phyloP scores from a whole-genome alignment of 2,329 filamentous ascomycete genomes.

The Xylariaceae sp. region DNA sequence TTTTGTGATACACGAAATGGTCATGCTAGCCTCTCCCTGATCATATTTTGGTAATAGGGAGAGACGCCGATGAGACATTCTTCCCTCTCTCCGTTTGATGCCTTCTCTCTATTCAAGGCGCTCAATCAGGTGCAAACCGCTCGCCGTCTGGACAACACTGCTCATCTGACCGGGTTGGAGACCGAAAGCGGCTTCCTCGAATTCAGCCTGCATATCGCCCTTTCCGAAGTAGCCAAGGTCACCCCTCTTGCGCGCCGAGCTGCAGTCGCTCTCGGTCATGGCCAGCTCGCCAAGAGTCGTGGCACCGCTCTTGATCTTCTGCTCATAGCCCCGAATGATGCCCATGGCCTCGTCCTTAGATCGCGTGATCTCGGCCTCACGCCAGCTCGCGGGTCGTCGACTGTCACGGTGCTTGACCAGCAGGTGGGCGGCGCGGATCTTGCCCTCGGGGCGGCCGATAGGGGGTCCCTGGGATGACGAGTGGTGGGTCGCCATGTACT shows the following conservation, averaged over 20 bases:
- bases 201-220: constrained; percentile 98
- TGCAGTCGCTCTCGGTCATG: constrained; percentile 87
- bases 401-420: constrained; percentile 91
- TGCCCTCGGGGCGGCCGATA: constrained; percentile 55
- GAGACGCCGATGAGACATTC: neutral
- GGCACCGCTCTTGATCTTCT: constrained; percentile 68
- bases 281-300: constrained; percentile 77
- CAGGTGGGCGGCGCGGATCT: constrained; percentile 90
- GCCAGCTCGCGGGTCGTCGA: constrained; percentile 87
- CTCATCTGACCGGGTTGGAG: constrained; percentile 84
- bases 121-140: constrained; percentile 92
- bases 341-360: constrained; percentile 79
- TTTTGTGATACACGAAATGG: too few species aligned
- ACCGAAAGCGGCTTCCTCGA: constrained; percentile 93
- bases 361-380: constrained; percentile 82
- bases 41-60: too few species aligned
- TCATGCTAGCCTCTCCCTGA: too few species aligned
- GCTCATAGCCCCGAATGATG: constrained; percentile 72
- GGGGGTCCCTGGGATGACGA: constrained; percentile 49
- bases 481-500: constrained; percentile 89
- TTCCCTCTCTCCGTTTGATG: neutral
- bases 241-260: constrained; percentile 87
- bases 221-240: constrained; percentile 93
- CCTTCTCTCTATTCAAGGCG: constrained; percentile 35
- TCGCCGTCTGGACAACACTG: constrained; percentile 83